Evolutionary conservation across 768 basidiomycete genomes (phyloP), one percentile per base, ranked within the genome.

Genomic region (Suillus bovinus): DNA sequence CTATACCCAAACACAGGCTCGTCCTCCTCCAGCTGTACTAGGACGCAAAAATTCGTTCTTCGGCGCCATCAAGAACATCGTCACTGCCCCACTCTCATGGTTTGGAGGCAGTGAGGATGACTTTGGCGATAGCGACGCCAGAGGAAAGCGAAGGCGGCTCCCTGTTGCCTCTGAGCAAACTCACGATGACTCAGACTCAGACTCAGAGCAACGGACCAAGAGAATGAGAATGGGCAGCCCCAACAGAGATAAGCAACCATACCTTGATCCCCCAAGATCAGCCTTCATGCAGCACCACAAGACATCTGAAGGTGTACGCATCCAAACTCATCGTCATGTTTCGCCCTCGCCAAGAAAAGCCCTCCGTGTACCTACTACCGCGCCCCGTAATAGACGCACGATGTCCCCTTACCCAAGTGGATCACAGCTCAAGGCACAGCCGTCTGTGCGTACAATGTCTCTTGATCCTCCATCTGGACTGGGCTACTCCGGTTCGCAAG

Each of bases 31-130:
- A 69, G 60, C 74, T 66, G 64, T 79, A 13, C 70, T 86, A 49
- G 76, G 74, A 66, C 84, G 86, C 66, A 80, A 81, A n/a, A 82
- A 78, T 22, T 87, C 88, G 31, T 79, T 89, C 67, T 71, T 88
- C 47, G 85, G 84, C 56, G 73, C 86, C 53, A 81, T 89, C 74
- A 88, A 83, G 79, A 84, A 80, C 76, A 76, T 88, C 71, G 87
- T 89, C 64, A 82, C 86, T 36, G 84, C 86, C 22, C 86, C 87
- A 50, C 78, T 89, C 66, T 52, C 73, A 55, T 79, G 82, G 76
- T 85, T 88, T 75, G 80, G 82, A 66, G 73, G 78, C 66, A 72
- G 78, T 63, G 78, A 79, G 64, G 83, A 83, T 70, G 82, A 83
- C 65, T 76, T 80, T 50, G 80, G 78, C 66, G 81, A 82, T 69